Evolutionary conservation across 169 alveolate genomes (phyloP), one percentile per base, ranked within the genome.

Genomic region (Plasmodium coatneyi): DNA sequence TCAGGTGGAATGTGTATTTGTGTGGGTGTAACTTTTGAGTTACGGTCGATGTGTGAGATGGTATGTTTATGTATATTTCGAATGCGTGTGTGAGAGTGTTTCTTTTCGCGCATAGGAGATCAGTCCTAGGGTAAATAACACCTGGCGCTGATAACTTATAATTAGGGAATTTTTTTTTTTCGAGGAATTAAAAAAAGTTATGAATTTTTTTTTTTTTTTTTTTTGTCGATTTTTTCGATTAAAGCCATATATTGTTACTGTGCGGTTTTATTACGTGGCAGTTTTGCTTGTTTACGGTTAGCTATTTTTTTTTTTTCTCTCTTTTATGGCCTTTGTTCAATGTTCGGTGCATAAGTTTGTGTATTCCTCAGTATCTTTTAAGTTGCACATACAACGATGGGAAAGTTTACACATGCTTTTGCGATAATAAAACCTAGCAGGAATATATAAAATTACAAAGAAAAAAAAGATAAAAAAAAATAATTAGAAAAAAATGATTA

Each of bases 341-440:
- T 60, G 14, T 60, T 28, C 74, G 28, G 74, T 36, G 74, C 74
- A 60, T 36, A 60, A 60, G 36, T 19, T 34, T 19, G 32, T 60
- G 36, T 60, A 28, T 60, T n/a, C 74, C 74, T 60, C 34, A 60
- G 6, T 60, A 60, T 60, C 36, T 60, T 60, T 60, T 60, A n/a
- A 60, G 74, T 60, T 60, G 74, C 74, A 19, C 34, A 60, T 60
- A 60, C 74, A 60, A 60, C 74, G 74, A 22, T 60, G 34, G 74
- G 3, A 60, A 60, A 19, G 36, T 60, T 60, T 19, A 60, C n/a
- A 60, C 36, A 60, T 56, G 74, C 74, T 2, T 60, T 19, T 60
- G 74, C 36, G 16, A 6, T 60, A 60, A 60, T 60, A 60, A 60
- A 60, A 60, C 36, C 9, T 60, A 60, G 74, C 32, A 25, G 71